A percentile compares a stretch with the other conserved stretches of the same genome.
Conservation (phyloP, 345 rosid species). For the Salix purpurea region DNA sequence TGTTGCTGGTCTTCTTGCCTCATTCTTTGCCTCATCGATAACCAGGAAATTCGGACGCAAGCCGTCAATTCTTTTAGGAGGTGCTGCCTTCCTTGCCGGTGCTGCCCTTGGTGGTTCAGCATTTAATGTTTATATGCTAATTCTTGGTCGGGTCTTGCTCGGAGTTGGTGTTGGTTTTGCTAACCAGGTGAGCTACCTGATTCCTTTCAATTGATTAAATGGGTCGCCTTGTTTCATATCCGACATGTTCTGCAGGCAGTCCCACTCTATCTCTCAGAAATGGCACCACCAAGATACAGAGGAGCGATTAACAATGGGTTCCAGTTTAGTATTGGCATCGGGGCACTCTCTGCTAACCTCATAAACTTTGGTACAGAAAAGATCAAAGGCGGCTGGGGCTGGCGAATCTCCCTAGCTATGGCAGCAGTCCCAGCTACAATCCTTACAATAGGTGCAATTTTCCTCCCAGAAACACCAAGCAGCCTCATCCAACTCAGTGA, state of each 20-base stretch:
- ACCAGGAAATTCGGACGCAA: slow-evolving; percentile 65
- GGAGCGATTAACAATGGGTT: slow-evolving; percentile 41
- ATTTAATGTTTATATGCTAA: slow-evolving; percentile 54
- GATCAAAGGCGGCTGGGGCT: slow-evolving; percentile 42
- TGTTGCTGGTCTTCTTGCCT: slow-evolving; percentile 30
- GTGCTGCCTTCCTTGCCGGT: slow-evolving; percentile 63
- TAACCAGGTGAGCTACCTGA: slow-evolving; percentile 48
- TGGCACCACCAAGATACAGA: slow-evolving; percentile 41
- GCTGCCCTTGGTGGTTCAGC: slow-evolving; percentile 70
- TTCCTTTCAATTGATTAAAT: too few species aligned
- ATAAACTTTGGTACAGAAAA: slow-evolving; percentile 35
- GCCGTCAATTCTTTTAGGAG: slow-evolving; percentile 60
- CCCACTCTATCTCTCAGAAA: slow-evolving; percentile 44
- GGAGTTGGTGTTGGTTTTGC: slow-evolving; percentile 81
- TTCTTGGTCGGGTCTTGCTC: slow-evolving; percentile 68
- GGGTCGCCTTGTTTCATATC: too few species aligned
- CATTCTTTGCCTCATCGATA: slow-evolving; percentile 46
- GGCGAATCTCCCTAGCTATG: slow-evolving; percentile 43
- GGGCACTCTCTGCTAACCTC: slow-evolving; percentile 32
- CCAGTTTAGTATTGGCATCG: slow-evolving; percentile 30
- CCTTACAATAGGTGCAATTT: slow-evolving; percentile 29
- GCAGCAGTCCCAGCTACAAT: slow-evolving; percentile 37
- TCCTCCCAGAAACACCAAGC: slow-evolving; percentile 49
- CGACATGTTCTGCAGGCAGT: slow-evolving; percentile 27
- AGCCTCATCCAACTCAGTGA: slow-evolving; percentile 33